Evolutionary conservation across 2,329 filamentous ascomycete species (phyloP), one percentile per base, ranked within the genome.

Genomic region (Sphaceloma murrayae): DNA sequence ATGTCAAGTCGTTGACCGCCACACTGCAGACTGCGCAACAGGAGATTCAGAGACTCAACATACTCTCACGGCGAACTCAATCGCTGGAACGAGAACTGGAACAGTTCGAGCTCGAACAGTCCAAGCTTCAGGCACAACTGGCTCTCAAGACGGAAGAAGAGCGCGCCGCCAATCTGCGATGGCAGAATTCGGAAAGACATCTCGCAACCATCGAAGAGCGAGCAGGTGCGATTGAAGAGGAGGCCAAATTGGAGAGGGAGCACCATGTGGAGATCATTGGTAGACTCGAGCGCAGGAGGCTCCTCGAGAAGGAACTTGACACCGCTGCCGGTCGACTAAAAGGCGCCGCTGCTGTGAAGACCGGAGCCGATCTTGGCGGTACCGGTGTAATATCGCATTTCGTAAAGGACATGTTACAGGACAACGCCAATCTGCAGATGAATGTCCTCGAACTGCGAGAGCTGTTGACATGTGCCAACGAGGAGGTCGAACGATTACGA

Each of bases 351-450:
- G 85, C 82, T 0, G 72, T 74, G 19, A 81, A 78, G 52, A 77
- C 78, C 2, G 72, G 72, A 3, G 71, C 73, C 3, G 71, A 74
- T 21, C 74, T 75, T 52, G 68, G 67, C 46, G 72, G 75, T 7
- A 77, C 71, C 49, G 79, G 70, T 47, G 85, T 94, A 27, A 85
- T 96, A n/a, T 88, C 85, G 14, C 85, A 93, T 58, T 96, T 98
- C 54, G 91, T 98, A 46, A 86, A 88, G 53, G 91, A 96, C 60
- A 84, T 98, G 46, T 69, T 98, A 13, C 82, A 94, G 56, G 91
- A 98, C 61, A 98, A 98, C 58, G 86, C 88, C 7, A 94, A 86
- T 54, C 68, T 98, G 33, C 91, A 98, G 61, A 74, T 91, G 50
- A 87, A 87, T 11, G 93, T 96, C 48, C 77, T 88, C 43, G 91